These are phyloP conservation scores for Aaosphaeria arxii DNA, from an alignment of 2,329 filamentous ascomycete genomes.

Conservation along the genomic window DNA sequence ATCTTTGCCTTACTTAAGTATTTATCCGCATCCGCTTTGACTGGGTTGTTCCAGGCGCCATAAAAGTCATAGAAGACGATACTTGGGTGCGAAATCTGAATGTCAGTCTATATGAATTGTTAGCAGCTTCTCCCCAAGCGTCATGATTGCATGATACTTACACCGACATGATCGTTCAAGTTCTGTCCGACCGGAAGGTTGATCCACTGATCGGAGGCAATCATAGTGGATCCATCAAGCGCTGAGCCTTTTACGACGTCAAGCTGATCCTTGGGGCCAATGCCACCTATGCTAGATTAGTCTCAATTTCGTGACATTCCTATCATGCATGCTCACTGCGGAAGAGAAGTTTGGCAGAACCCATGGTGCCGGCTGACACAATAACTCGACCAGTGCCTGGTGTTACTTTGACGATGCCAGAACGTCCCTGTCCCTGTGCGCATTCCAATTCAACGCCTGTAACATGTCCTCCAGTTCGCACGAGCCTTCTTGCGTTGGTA, in stretches of 20 bases:
- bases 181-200: conserved; percentile 47
- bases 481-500: conserved; percentile 60
- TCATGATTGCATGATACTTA: conserved; percentile 4
- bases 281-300: conserved; percentile 43
- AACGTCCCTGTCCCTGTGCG: conserved; percentile 40
- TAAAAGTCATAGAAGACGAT: conserved; percentile 62
- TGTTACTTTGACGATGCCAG: conserved; percentile 58
- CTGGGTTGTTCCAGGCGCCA: conserved; percentile 50
- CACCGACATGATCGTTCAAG: conserved; percentile 50
- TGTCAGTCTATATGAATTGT: conserved; percentile 40
- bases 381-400: conserved; percentile 60
- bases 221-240: conserved; percentile 39
- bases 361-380: conserved; percentile 64
- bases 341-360: conserved; percentile 63
- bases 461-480: conserved; percentile 59
- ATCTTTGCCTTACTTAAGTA: conserved; percentile 29
- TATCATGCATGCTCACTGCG: conserved; percentile 44
- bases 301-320: not conserved
- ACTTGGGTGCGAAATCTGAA: conserved; percentile 48
- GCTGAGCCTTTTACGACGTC: conserved; percentile 40
- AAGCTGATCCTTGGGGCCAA: conserved; percentile 54
- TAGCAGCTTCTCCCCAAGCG: not conserved
- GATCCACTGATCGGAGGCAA: conserved; percentile 43
- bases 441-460: conserved; percentile 63
- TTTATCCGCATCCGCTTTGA: conserved; percentile 30